These are phyloP conservation scores for Blumeriella jaapii DNA, from an alignment of 2,329 filamentous ascomycete genomes.

Conservation along the genomic window DNA sequence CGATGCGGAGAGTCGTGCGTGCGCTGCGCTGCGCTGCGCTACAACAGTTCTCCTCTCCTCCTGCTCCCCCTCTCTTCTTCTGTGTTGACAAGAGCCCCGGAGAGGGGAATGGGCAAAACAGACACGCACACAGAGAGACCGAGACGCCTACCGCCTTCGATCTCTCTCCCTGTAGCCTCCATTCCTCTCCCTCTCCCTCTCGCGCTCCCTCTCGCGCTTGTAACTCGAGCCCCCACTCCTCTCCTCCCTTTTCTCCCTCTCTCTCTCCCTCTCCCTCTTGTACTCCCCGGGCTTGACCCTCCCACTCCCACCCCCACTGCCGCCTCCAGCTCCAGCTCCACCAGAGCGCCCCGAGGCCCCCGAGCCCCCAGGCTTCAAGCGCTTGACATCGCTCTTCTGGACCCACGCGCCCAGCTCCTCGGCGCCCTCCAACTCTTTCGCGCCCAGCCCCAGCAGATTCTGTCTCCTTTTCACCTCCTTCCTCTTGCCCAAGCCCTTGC, in stretches of 20 bases:
- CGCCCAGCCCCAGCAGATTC: conserved; percentile 77
- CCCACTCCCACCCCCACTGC: conserved; percentile 32
- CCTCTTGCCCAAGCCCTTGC: conserved; percentile 25
- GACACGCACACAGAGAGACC: no score
- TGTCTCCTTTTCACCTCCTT: conserved; percentile 61
- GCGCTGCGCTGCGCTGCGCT: no score
- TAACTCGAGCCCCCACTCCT: conserved; percentile 20
- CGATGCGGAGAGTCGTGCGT: no score
- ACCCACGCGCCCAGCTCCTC: conserved; percentile 75
- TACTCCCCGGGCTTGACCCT: conserved; percentile 31
- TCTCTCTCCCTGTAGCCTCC: conserved; percentile 13
- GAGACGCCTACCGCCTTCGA: conserved; percentile 10
- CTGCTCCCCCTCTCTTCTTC: no score
- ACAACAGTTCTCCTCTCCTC: no score
- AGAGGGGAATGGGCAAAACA: no score
- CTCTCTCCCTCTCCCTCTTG: conserved; percentile 22
- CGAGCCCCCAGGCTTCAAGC: conserved; percentile 31
- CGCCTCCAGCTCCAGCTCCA: conserved; percentile 28
- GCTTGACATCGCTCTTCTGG: conserved; percentile 48
- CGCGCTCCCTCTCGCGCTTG: conserved; percentile 28
- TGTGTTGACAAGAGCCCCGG: no score
- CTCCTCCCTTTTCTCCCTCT: conserved; percentile 20
- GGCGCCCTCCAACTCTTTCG: conserved; percentile 62
- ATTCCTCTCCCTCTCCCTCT: conserved; percentile 20
- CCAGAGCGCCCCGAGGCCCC: no score